Percentiles rank a stretch among this genome's conserved stretches.
Evolutionary conservation across 768 basidiomycete species (phyloP).

Genomic region (Arthromyces matolae): DNA sequence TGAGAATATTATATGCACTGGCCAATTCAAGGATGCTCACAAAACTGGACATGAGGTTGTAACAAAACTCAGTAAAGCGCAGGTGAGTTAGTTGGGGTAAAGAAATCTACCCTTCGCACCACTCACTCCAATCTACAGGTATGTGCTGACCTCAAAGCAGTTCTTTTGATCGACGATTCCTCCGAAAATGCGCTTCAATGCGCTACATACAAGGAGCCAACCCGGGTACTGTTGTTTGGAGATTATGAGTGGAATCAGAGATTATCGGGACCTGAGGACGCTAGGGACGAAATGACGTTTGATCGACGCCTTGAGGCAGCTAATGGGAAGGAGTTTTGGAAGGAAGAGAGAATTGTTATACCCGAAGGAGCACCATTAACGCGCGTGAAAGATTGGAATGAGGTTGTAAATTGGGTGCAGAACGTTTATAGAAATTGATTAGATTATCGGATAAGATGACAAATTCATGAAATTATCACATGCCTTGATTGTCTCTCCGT

Average conservation of each 20-base stretch:
- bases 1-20: conserved; percentile 65
- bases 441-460: conserved; percentile 16
- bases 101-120: background rate
- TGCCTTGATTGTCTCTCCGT: background rate
- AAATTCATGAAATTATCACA: too few relatives aligned
- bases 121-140: conserved; percentile 37
- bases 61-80: conserved; percentile 67
- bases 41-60: conserved; percentile 42
- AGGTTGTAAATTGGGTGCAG: conserved; percentile 49
- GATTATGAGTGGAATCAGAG: conserved; percentile 74
- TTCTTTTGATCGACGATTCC: conserved; percentile 76
- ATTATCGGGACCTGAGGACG: conserved; percentile 41
- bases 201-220: conserved; percentile 42
- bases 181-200: conserved; percentile 71
- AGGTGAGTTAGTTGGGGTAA: conserved; percentile 35
- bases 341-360: conserved; percentile 45
- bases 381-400: conserved; percentile 62
- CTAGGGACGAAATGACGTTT: conserved; percentile 50
- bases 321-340: conserved; percentile 53
- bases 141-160: conserved; percentile 58
- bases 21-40: conserved; percentile 59
- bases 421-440: conserved; percentile 20
- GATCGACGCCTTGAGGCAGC: conserved; percentile 44
- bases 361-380: conserved; percentile 46
- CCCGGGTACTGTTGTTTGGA: conserved; percentile 69